Percentiles rank a stretch among this genome's conserved stretches.
Conservation (phyloP, 179 eudicot species). For the Heliamphora ciliata region DNA sequence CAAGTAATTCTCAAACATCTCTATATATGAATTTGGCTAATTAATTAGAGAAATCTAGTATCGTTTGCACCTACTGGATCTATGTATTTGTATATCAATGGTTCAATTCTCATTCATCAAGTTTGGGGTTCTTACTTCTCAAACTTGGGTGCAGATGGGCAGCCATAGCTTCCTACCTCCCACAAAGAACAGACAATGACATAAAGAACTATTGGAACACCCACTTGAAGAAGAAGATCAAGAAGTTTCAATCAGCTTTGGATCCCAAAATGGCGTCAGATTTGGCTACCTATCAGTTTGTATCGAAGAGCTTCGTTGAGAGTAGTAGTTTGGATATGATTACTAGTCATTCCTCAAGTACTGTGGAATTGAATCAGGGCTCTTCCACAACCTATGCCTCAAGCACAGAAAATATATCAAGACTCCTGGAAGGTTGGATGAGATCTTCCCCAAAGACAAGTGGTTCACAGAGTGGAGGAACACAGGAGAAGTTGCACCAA, state of each 20-base stretch:
- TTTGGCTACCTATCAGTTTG: conserved; percentile 16
- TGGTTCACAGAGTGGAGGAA: background rate
- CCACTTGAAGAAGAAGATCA: conserved; percentile 54
- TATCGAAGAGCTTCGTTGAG: conserved; percentile 19
- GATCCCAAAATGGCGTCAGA: conserved; percentile 25
- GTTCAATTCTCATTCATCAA: too few relatives aligned
- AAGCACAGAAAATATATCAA: conserved; percentile 50
- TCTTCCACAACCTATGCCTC: conserved; percentile 37
- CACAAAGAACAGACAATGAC: conserved; percentile 58
- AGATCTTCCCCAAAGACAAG: conserved; percentile 26
- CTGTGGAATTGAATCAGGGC: conserved; percentile 11
- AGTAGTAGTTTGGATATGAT: background rate
- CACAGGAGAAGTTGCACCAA: background rate
- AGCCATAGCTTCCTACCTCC: conserved; percentile 60
- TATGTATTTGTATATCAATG: too few relatives aligned
- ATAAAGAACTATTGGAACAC: conserved; percentile 65
- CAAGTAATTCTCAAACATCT: conserved; percentile 31
- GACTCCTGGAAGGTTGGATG: conserved; percentile 58
- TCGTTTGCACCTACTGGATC: background rate
- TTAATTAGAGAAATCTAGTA: background rate
- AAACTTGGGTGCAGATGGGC: conserved; percentile 42
- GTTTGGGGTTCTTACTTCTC: too few relatives aligned
- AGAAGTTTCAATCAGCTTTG: conserved; percentile 29
- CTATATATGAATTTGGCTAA: background rate
- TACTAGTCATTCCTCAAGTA: conserved; percentile 13